Evolutionary conservation across 2,329 filamentous ascomycete species (phyloP).

Genomic region (Chrysoporthe austroafricana): DNA sequence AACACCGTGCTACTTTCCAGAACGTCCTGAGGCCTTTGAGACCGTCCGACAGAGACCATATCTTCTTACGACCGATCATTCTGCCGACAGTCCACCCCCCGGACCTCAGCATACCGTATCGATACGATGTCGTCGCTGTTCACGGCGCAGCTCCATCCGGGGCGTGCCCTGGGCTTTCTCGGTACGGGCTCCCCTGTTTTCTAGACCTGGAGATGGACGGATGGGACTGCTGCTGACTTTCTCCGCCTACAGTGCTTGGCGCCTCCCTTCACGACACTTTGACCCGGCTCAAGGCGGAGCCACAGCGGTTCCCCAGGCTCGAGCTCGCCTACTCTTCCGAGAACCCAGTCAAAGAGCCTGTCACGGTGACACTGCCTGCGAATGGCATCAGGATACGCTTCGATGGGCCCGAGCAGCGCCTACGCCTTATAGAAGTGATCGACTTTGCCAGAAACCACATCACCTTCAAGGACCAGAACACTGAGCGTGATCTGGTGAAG

Average conservation of each 20-base stretch:
- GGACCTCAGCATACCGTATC: not conserved
- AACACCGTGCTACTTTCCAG: slow-evolving; percentile 10
- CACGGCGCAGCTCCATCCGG: slow-evolving; percentile 67
- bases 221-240: slow-evolving; percentile 19
- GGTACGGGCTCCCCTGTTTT: slow-evolving; percentile 35
- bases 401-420: slow-evolving; percentile 87
- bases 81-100: not conserved
- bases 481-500: slow-evolving; percentile 76
- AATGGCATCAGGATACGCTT: slow-evolving; percentile 92
- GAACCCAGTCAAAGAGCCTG: slow-evolving; percentile 73
- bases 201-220: not conserved
- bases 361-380: slow-evolving; percentile 74
- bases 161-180: slow-evolving; percentile 67
- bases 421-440: slow-evolving; percentile 86
- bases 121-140: slow-evolving; percentile 47
- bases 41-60: not conserved
- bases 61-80: not conserved
- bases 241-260: slow-evolving; percentile 68
- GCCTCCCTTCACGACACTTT: slow-evolving; percentile 90
- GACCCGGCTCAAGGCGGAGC: slow-evolving; percentile 85
- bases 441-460: slow-evolving; percentile 88
- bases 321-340: slow-evolving; percentile 80
- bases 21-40: not conserved
- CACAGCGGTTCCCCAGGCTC: slow-evolving; percentile 79
- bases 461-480: slow-evolving; percentile 71